Base-by-base conservation (phyloP, 2,329 filamentous ascomycete genomes). In the Penicillium sp. region DNA sequence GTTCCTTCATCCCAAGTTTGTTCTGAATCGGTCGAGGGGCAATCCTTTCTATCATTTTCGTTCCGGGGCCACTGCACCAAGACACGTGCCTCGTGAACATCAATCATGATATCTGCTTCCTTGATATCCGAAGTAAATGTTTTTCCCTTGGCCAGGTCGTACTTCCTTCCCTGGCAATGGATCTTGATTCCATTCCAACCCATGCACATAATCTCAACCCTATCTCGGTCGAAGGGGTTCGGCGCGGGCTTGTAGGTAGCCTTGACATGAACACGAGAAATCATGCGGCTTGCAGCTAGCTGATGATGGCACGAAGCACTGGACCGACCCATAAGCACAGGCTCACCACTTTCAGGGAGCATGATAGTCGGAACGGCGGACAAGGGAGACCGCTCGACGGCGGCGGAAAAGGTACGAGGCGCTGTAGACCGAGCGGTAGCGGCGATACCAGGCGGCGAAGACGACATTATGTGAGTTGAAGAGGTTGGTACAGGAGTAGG, bases 271-370 rank as follows among this genome's bases (percentile, higher is more conserved):
- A 98, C 88, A 73, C 95, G 90, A 72, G 95, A 98, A 65, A 99
- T 92, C 62, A 96, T 87, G 51, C 93, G 91, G 80, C 96, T 97
- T 70, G 92, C 88, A 28, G 95, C 95, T 15, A 99, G 85, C 79
- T 97, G 94, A 77, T 94, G 95, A 75, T 97, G 89, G n/a, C 93
- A 96, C 15, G 93, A 96, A 78, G 92, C 94, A 80, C 92, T 97
- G 6, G 93, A 97, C 68, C 95, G 88, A 66, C 95, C 95, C 90
- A 99, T 95, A 64, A 90, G 85, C 37, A 97, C 80, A 15, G 88
- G 82, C 71, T 96, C 91, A 66, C 94, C 93, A 78, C 91, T 92
- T 68, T 89, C 89, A 58, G 89, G 88, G 19, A 98, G 86, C 75
- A 91, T 87, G 65, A 98, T 83, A 24, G 89, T 88, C n/a, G 93